Evolutionary conservation across 805 yeast species (phyloP).

Genomic region (Candida anglica): DNA sequence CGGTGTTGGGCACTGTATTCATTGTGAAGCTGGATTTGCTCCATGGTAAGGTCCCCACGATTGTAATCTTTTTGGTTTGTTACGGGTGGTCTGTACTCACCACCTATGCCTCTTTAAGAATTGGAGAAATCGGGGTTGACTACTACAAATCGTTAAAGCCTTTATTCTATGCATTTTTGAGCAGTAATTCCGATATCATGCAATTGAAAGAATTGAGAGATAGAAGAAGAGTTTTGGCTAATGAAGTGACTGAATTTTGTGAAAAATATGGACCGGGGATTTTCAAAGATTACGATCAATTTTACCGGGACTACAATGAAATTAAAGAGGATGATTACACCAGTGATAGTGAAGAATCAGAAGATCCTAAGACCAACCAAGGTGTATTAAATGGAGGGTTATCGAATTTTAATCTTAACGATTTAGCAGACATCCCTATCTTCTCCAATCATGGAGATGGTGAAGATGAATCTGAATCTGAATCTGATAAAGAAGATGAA

Average conservation of each 20-base stretch:
- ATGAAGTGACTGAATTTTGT: conserved; percentile 30
- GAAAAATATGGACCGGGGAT: conserved; percentile 33
- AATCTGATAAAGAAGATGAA: conserved; percentile 4
- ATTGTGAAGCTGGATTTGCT: conserved; percentile 12
- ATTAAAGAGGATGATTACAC: conserved; percentile 2
- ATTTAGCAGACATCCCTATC: conserved; percentile 26
- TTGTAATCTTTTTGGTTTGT: conserved; percentile 22
- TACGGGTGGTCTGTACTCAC: conserved; percentile 35
- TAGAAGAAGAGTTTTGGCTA: conserved; percentile 21
- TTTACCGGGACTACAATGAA: conserved; percentile 22
- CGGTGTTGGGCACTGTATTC: conserved; percentile 27
- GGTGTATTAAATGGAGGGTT: neutral
- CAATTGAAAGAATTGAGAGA: conserved; percentile 30
- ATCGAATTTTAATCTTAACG: conserved; percentile 6
- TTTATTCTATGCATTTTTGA: conserved; percentile 28
- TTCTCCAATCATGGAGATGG: conserved; percentile 14
- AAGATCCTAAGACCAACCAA: conserved; percentile 1
- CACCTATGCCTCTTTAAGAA: conserved; percentile 37
- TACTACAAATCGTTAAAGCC: conserved; percentile 38
- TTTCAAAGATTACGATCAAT: conserved; percentile 33
- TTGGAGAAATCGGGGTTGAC: conserved; percentile 41
- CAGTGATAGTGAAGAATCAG: conserved; percentile 4
- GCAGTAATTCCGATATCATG: conserved; percentile 21
- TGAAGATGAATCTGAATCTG: conserved; percentile 5
- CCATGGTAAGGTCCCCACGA: conserved; percentile 9